Base-by-base conservation (phyloP, 495 filamentous ascomycete species). In the Talaromyces borbonicus region DNA sequence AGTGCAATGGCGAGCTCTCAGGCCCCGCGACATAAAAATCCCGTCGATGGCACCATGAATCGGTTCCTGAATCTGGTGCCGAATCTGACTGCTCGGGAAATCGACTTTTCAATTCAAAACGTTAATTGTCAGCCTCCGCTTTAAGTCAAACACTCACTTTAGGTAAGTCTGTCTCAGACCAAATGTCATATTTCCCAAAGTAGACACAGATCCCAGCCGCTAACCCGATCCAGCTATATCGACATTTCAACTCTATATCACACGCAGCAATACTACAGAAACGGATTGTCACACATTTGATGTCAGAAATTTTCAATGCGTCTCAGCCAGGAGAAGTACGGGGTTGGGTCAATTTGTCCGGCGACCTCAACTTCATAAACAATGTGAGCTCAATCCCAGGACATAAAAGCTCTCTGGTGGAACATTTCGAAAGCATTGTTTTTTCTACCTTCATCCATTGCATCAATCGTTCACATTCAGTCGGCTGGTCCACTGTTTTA, bases 361-460 rank as follows among this genome's bases (percentile, higher is more conserved):
- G 11, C 25, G 8, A 23, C 18, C 41, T 30, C 22, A 29, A 19
- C 18, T 31, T 15, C 22, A 15, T 20, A 3, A 27, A 23, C n/a
- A 14, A 11, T 19, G 14, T 5, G 27, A 44, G 18, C 26, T 31
- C 9, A 19, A 19, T 14, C n/a, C n/a, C 18, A 44, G 23, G 25
- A 44, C 27, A 46, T 46, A 46, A 46, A 46, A 46, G 43, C 30
- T 11, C 43, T 8, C 8, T 20, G n/a, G n/a, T 16, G 41, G 41
- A 43, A 15, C 16, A 43, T 29, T 32, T 46, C 18, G n/a, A 46
- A 11, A 33, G 11, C 38, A 20, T 44, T 44, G 43, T 25, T 46
- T 31, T 46, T 27, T 25, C 19, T 24, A 29, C 24, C 29, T 24
- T 8, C 25, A n/a, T n/a, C n/a, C n/a, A n/a, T n/a, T n/a, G n/a